Evolutionary conservation across 2,329 filamentous ascomycete species (phyloP).

Genomic region (Phoma herbarum): DNA sequence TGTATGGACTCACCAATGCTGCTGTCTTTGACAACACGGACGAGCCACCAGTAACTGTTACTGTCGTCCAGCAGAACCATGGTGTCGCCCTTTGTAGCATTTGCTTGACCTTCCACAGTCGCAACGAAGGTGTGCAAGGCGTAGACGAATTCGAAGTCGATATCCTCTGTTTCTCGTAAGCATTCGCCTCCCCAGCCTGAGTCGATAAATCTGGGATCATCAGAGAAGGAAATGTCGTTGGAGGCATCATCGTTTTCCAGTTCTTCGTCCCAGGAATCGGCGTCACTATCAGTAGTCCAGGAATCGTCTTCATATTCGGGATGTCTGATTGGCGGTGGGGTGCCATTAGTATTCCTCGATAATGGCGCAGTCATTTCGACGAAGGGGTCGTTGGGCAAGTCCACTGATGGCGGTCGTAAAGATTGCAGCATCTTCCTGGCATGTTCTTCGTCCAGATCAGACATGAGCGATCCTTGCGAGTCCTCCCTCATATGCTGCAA

Average conservation of each 20-base stretch:
- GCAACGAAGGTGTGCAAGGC: constrained; percentile 97
- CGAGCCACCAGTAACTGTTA: constrained; percentile 99
- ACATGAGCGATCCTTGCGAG: constrained; percentile 44
- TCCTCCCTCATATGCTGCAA: constrained; percentile 38
- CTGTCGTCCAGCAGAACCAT: constrained; percentile 98
- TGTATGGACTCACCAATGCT: constrained; percentile 73
- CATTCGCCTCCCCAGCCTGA: constrained; percentile 78
- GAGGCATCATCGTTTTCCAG: constrained; percentile 64
- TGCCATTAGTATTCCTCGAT: constrained; percentile 23
- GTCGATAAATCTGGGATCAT: constrained; percentile 71
- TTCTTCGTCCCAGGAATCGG: constrained; percentile 48
- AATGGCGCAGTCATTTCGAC: constrained; percentile 6
- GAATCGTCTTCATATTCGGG: constrained; percentile 31
- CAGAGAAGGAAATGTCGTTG: constrained; percentile 64
- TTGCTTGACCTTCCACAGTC: constrained; percentile 97
- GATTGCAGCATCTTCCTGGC: constrained; percentile 54
- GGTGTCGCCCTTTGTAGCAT: constrained; percentile 97
- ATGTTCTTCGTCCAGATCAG: constrained; percentile 47
- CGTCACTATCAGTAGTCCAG: constrained; percentile 52
- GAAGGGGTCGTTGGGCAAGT: constrained; percentile 27
- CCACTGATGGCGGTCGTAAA: constrained; percentile 50
- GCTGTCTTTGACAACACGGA: constrained; percentile 95
- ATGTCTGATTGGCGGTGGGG: constrained; percentile 17
- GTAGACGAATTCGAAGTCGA: constrained; percentile 99
- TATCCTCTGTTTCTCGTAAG: constrained; percentile 97